phyloP scores from a whole-genome alignment of 768 basidiomycete species.

The Macrolepiota albuminosa region DNA sequence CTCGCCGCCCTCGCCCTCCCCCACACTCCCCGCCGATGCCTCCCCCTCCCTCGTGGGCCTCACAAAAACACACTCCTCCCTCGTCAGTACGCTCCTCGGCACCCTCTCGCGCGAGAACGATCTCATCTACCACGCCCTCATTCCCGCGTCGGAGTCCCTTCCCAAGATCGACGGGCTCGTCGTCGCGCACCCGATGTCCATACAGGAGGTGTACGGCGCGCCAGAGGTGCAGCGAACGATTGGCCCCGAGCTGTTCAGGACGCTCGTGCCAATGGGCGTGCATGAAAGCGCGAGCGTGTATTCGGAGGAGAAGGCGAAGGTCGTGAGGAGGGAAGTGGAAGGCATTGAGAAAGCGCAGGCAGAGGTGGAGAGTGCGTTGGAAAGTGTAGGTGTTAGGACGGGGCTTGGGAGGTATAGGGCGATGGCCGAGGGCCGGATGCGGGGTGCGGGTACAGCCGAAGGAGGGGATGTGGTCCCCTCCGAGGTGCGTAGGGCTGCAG shows the following conservation, averaged over 20 bases:
- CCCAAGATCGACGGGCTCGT: constrained; percentile 77
- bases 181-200: constrained; percentile 82
- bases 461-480: constrained; percentile 43
- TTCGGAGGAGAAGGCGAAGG: constrained; percentile 97
- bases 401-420: constrained; percentile 64
- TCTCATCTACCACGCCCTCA: constrained; percentile 91
- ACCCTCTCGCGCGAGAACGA: constrained; percentile 72
- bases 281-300: constrained; percentile 96
- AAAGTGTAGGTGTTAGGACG: constrained; percentile 75
- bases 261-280: constrained; percentile 87
- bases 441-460: constrained; percentile 41
- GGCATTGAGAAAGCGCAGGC: constrained; percentile 79
- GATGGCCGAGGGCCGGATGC: constrained; percentile 62
- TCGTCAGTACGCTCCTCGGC: constrained; percentile 34
- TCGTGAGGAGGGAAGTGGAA: constrained; percentile 84
- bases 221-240: constrained; percentile 94
- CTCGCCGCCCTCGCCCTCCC: constrained; percentile 55
- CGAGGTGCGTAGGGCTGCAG: constrained; percentile 68
- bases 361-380: constrained; percentile 73
- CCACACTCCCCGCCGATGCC: constrained; percentile 85
- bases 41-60: constrained; percentile 76
- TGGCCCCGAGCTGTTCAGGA: constrained; percentile 84
- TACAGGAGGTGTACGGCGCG: constrained; percentile 89
- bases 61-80: constrained; percentile 74
- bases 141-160: constrained; percentile 75